Conservation (phyloP, 2,329 filamentous ascomycete species). For the Harringtonia aguacate region DNA sequence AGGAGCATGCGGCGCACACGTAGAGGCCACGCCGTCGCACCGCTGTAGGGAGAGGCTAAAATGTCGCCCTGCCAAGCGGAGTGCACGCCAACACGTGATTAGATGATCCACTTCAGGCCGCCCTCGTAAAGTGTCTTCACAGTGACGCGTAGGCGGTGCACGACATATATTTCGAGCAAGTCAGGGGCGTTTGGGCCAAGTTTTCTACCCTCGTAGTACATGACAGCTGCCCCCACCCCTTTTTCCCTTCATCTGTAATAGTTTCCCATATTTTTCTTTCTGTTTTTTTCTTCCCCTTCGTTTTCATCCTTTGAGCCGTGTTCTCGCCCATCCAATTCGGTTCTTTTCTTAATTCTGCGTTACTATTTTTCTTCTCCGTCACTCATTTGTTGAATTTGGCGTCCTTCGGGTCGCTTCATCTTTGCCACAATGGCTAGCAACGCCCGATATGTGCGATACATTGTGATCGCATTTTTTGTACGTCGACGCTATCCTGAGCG, state of each 20-base stretch:
- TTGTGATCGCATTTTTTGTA: constrained; percentile 79
- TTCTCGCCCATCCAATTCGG: background rate
- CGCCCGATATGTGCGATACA: constrained; percentile 64
- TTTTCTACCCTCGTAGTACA: too few species aligned
- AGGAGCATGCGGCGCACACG: too few species aligned
- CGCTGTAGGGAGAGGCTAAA: too few species aligned
- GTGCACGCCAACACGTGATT: too few species aligned
- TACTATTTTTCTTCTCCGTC: background rate
- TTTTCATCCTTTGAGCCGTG: background rate
- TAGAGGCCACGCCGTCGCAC: too few species aligned
- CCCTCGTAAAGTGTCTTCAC: too few species aligned
- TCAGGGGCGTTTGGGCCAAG: too few species aligned
- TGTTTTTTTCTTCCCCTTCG: background rate
- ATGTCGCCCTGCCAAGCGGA: too few species aligned
- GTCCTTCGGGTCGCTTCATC: constrained; percentile 1
- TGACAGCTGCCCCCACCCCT: background rate
- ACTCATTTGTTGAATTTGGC: background rate
- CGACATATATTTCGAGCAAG: too few species aligned
- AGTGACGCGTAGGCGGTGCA: too few species aligned
- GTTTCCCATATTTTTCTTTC: background rate
- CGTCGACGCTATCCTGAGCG: background rate
- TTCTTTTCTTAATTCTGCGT: background rate
- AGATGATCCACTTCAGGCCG: too few species aligned
- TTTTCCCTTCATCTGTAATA: background rate
- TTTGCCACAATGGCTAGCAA: constrained; percentile 48